Base-by-base conservation (phyloP, 257 asterid species). In the Primulina tabacum region DNA sequence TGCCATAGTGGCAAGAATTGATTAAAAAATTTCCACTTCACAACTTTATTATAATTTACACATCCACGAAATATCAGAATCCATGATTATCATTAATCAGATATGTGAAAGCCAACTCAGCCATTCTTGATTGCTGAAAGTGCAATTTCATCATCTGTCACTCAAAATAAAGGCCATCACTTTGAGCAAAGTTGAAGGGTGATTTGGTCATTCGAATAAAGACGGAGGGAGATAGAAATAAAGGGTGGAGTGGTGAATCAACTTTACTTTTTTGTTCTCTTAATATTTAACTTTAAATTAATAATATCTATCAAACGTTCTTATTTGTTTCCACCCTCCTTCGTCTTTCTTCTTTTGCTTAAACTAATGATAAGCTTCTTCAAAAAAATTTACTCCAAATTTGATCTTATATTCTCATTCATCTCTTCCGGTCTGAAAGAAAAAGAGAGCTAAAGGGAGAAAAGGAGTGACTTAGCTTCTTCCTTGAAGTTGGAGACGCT, bases 81-180 rank as follows among this genome's bases (percentile, higher is more conserved):
- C 71, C 75, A 79, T 75, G 76, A 69, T 68, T 66, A 74, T 72
- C 67, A 69, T 82, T 64, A 58, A 76, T 73, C 50, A 75, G 70
- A 77, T 58, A 68, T 75, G 80, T 69, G 76, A 79, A 68, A 60
- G 75, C 72, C 82, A 87, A 80, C 81, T 76, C 85, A 83, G 78
- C 86, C 78, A 83, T 76, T 81, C 86, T 85, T 75, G 82, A 83
- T 81, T 85, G 86, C 78, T 78, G 77, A 87, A 87, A 86, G 89
- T 85, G 87, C 84, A 78, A 84, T 79, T 86, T 80, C 95, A 90
- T 87, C 89, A 85, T 75, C 88, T 85, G 87, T 73, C 86, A 86
- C 89, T 82, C 85, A 82, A 83, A 85, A 73, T 70, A 67, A 64
- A 78, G 62, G 53, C 70, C 33, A 73, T 75, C 81, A 50, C 89